A percentile compares a stretch with the other conserved stretches of the same genome.
Conservation (phyloP, 1,139 yeast genomes). For the Candida sp. region DNA sequence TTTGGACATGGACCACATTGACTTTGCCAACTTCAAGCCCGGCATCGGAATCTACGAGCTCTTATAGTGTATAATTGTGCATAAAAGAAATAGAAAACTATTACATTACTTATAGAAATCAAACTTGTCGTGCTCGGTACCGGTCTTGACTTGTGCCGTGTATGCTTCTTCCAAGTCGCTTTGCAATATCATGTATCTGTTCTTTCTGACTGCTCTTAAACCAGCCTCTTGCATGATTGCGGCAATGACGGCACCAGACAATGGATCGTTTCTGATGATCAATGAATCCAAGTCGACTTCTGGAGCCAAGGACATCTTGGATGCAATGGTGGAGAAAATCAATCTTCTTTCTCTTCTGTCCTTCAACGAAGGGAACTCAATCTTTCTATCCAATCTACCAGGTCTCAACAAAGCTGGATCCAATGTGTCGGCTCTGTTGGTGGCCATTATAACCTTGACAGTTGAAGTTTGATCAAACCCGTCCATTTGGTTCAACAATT, state of each 20-base stretch:
- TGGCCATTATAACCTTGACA: conserved; percentile 99
- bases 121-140: conserved; percentile 94
- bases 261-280: conserved; percentile 94
- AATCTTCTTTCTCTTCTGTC: conserved; percentile 98
- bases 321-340: conserved; percentile 95
- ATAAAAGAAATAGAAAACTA: background rate
- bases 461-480: conserved; percentile 97
- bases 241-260: conserved; percentile 97
- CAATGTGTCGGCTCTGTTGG: conserved; percentile 96
- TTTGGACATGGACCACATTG: conserved; percentile 73
- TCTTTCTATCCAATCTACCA: conserved; percentile 97
- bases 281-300: conserved; percentile 96
- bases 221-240: conserved; percentile 99
- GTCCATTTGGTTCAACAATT: conserved; percentile 97
- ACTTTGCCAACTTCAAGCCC: conserved; percentile 55
- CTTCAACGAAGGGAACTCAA: conserved; percentile 94
- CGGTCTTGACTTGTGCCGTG: conserved; percentile 94
- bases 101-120: conserved; percentile 83
- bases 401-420: conserved; percentile 98
- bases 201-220: conserved; percentile 96
- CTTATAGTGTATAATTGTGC: conserved; percentile 13
- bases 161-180: conserved; percentile 98
- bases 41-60: conserved; percentile 63
- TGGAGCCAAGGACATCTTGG: conserved; percentile 97
- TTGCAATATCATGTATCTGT: conserved; percentile 95